Base-by-base conservation (phyloP, 352 stramenopile genomes). In the Elongisporangium undulatum region DNA sequence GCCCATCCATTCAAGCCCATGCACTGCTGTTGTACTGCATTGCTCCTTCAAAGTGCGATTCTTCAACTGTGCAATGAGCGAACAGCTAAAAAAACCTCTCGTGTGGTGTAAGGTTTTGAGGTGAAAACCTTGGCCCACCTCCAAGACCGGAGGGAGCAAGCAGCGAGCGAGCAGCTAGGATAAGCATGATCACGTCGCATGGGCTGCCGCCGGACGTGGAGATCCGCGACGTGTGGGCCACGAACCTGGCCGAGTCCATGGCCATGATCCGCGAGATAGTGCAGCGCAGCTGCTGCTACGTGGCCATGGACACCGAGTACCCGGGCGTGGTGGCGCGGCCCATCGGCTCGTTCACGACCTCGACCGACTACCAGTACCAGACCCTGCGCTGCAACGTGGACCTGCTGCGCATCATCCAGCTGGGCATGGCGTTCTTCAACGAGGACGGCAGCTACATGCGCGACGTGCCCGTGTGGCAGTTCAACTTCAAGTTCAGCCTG, bases 291-390 rank as follows among this genome's bases (percentile, higher is more conserved):
- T 98, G 92, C 50, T 41, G 29, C 29, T 99, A 98, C 77, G 93
- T 99, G 39, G 97, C 97, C 23, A 99, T 99, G 97, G 97, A 99
- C 77, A 99, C 97, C 4, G 97, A 99, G 84, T 99, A 99, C 77
- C 97, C 97, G 7, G 97, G 97, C 52, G 96, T 99, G 16, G 97
- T 99, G 39, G 97, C 97, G 12, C 93, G 97, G 17, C 97, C 97
- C 19, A 97, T 99, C 23, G 96, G 95, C 7, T 98, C 98, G 64
- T 97, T 98, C 63, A 79, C 84, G 51, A 96, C 82, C n/a, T 97
- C 90, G 51, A 89, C 88, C 9, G 97, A 99, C 68, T 99, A 99
- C 81, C 95, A 99, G 77, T 99, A 99, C 84, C 93, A 97, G 75
- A 98, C 93, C 22, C 72, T 99, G 64, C 96, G 97, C 55, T 98